phyloP scores from a whole-genome alignment of 331 rosid genomes.

The Malus hybrid region DNA sequence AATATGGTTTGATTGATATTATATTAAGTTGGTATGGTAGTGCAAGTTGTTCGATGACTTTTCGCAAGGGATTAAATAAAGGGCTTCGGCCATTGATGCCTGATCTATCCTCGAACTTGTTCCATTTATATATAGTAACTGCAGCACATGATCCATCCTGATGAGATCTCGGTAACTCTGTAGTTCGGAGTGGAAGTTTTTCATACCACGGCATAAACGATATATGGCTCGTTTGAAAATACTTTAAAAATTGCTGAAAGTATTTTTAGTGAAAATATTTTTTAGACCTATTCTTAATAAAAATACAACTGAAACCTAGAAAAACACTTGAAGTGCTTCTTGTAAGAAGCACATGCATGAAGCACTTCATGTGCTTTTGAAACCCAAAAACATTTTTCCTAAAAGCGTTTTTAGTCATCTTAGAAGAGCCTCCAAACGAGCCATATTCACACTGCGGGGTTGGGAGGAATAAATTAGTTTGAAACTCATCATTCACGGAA shows the following conservation, averaged over 20 bases:
- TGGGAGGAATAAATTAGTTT: not conserved
- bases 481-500: no score
- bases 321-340: not conserved
- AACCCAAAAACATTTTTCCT: no score
- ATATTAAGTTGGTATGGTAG: not conserved
- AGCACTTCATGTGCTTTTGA: no score
- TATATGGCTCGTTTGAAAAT: no score
- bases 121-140: not conserved
- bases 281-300: no score
- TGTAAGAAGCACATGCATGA: no score
- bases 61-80: not conserved
- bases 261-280: no score
- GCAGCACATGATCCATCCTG: constrained; percentile 3
- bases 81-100: not conserved
- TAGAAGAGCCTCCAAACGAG: not conserved
- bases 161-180: not conserved
- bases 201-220: no score
- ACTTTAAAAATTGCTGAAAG: no score
- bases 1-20: not conserved
- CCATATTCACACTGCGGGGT: not conserved
- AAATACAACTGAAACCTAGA: no score
- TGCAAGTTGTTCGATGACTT: not conserved
- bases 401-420: not conserved
- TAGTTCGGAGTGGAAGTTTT: no score
- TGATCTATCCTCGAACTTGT: not conserved